Evolutionary conservation across 257 asterid species (phyloP), one percentile per base, ranked within the genome.

Genomic region (Schizonepeta tenuifolia): DNA sequence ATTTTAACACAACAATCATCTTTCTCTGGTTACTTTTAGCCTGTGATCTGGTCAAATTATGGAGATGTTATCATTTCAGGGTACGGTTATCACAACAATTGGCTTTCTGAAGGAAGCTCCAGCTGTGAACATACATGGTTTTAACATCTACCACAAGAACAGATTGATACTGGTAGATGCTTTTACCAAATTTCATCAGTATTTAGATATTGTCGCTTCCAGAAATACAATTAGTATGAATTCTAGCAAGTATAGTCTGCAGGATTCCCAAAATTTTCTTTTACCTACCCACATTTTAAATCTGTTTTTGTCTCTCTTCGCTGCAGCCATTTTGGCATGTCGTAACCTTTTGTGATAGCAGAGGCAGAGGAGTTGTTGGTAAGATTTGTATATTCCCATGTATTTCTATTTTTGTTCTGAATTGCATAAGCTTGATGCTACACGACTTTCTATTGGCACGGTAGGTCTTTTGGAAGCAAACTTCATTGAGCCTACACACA

Each of bases 341-440:
- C 46, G 91, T 84, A 51, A 80, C 86, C 65, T 80, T 65, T 79
- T 36, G 84, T 24, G 46, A 20, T 57, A 79, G 78, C 84, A 86
- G 96, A 84, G 96, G 98, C 83, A 87, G 94, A 87, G 98, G 98
- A 49, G 96, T 93, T 72, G 98, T 93, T 22, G 97, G 98, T 93
- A 80, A 86, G 91, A 80, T 79, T 64, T 64, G 21, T 71, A 58
- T 63, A 59, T 51, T 72, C 49, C 61, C 69, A 51, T 46, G 56
- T 63, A 54, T 72, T 62, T 65, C 47, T 63, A 21, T 61, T 18
- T 64, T 79, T 71, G 31, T 65, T 66, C 54, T 66, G 54, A 56
- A 74, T 67, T 55, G 51, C 35, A 50, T 63, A 66, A 26, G 53
- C 24, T 60, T 44, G 62, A 24, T 66, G 50, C 51, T 17, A 24